phyloP scores from a whole-genome alignment of 2,329 filamentous ascomycete species.

The Xylariaceae sp. region DNA sequence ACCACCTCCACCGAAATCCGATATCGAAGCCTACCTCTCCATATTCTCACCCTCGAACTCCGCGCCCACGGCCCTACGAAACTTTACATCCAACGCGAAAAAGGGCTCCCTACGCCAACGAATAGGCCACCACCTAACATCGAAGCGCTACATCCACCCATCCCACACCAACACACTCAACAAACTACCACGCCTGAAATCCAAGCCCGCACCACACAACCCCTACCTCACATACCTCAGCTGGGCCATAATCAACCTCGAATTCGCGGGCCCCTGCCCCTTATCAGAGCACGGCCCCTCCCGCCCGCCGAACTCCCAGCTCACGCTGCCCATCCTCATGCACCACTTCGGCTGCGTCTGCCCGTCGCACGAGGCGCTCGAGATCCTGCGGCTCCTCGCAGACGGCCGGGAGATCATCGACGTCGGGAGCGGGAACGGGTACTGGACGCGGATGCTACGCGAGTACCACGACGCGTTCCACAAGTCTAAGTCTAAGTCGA shows the following conservation, averaged over 20 bases:
- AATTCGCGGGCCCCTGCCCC: constrained; percentile 60
- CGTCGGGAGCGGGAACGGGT: constrained; percentile 68
- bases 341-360: constrained; percentile 75
- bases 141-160: constrained; percentile 49
- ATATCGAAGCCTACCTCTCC: constrained; percentile 63
- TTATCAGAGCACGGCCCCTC: constrained; percentile 42
- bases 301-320: constrained; percentile 47
- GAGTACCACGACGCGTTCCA: constrained; percentile 12
- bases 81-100: constrained; percentile 48
- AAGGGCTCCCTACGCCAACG: constrained; percentile 56
- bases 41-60: constrained; percentile 61
- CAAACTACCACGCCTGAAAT: constrained; percentile 31
- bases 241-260: constrained; percentile 60
- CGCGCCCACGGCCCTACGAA: constrained; percentile 59
- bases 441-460: constrained; percentile 71
- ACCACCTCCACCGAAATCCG: constrained; percentile 48
- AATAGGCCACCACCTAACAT: constrained; percentile 53
- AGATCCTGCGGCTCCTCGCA: constrained; percentile 54
- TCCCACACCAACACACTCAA: constrained; percentile 40
- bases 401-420: constrained; percentile 56
- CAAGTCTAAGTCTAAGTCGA: neutral
- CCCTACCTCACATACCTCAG: constrained; percentile 66
- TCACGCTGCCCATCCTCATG: constrained; percentile 68
- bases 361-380: constrained; percentile 63
- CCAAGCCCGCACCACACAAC: constrained; percentile 41